Evolutionary conservation across 495 filamentous ascomycete species (phyloP), one percentile per base, ranked within the genome.

Genomic region (Penicillium coprophilum): DNA sequence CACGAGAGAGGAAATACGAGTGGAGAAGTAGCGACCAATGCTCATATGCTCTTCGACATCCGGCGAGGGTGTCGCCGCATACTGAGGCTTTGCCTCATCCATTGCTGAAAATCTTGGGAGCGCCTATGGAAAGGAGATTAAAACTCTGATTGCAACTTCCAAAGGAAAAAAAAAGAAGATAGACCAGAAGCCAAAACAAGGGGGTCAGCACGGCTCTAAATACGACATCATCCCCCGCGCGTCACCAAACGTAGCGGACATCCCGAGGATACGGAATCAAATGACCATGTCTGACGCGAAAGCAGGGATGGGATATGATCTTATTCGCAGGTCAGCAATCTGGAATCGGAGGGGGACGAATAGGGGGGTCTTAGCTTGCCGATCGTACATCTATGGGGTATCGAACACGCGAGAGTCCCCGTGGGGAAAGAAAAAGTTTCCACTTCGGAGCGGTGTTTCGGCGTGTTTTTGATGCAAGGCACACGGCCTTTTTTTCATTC

Each of bases 1-100:
- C 64, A 83, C 83, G 40, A 96, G 77, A 6, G 87, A 82, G 0
- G 86, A 75, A 46, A 96, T 56, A 32, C 92, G 87, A 21, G 91
- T 92, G 11, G 77, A 70, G 27, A 89, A 62, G 64, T 95, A 96
- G 45, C 75, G 71, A 19, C 75, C 73, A 8, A 76, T 58, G n/a
- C 79, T 80, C 79, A 87, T 86, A 44, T 77, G 50, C 40, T 75
- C 64, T 39, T 74, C 68, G 15, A 74, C 58, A 24, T 68, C 65
- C 13, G 72, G 58, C 50, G 58, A 62, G 41, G 34, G 15, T 9
- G 36, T 21, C 38, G 30, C 23, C 24, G 38, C 50, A n/a, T 49
- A 43, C 7, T 32, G 58, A 20, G 52, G 27, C 39, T 38, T 50
- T 36, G 38, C 43, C 20, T 56, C 50, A 43, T 47, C 56, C 55